phyloP scores from a whole-genome alignment of 208 protist genomes.

The Trypanosoma congolense region DNA sequence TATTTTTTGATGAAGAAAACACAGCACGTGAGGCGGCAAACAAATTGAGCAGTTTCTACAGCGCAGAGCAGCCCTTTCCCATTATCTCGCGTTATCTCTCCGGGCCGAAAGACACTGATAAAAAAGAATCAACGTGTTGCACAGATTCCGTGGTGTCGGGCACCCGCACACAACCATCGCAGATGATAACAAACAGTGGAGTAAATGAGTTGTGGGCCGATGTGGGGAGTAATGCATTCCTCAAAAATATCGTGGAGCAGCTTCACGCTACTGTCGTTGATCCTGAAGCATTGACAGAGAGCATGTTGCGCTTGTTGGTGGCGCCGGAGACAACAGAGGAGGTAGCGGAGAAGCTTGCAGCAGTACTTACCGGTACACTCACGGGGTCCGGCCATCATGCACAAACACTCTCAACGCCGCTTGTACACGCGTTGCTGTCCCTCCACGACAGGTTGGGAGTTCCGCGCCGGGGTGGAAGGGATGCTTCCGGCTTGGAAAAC shows the following conservation, averaged over 20 bases:
- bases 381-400: constrained; percentile 35
- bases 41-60: constrained; percentile 61
- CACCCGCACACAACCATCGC: background rate
- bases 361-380: constrained; percentile 32
- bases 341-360: constrained; percentile 32
- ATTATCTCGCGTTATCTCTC: constrained; percentile 47
- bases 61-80: constrained; percentile 43
- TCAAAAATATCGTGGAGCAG: constrained; percentile 22
- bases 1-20: constrained; percentile 46
- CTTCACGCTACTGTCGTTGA: constrained; percentile 20
- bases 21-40: constrained; percentile 62
- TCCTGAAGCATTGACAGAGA: constrained; percentile 25
- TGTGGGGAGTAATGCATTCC: constrained; percentile 3
- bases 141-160: background rate
- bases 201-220: background rate
- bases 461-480: constrained; percentile 17
- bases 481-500: background rate
- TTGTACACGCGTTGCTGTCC: constrained; percentile 47
- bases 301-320: constrained; percentile 38
- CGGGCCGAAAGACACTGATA: too few relatives aligned
- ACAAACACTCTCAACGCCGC: constrained; percentile 38
- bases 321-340: constrained; percentile 33
- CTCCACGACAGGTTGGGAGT: constrained; percentile 60
- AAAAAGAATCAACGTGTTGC: too few relatives aligned
- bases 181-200: background rate